Conservation (phyloP, 1,284 basidiomycete genomes). For the Cerioporus squamosus region DNA sequence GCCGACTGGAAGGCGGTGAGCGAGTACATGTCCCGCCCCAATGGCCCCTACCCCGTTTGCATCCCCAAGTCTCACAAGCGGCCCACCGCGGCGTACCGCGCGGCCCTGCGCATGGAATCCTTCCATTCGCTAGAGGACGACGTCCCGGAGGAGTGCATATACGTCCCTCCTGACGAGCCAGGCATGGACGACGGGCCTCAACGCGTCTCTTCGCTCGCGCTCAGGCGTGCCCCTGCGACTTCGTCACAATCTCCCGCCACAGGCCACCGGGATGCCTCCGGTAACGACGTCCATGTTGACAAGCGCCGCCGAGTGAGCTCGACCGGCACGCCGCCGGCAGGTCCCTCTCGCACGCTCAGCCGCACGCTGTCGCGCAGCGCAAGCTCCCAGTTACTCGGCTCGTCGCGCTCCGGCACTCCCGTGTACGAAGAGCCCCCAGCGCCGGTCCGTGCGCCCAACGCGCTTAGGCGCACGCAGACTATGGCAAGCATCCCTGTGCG, state of each 20-base stretch:
- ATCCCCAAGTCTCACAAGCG: constrained; percentile 15
- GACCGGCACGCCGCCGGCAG: constrained; percentile 1
- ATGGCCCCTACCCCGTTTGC: constrained; percentile 29
- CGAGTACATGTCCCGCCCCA: constrained; percentile 38
- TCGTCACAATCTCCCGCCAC: neutral
- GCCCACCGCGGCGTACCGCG: constrained; percentile 29
- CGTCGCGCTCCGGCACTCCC: constrained; percentile 12
- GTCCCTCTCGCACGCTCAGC: neutral
- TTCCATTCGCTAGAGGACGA: constrained; percentile 12
- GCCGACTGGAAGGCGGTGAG: constrained; percentile 48
- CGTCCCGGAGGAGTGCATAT: constrained; percentile 25
- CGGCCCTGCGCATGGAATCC: constrained; percentile 8
- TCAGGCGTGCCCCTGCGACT: neutral
- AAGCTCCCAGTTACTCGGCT: neutral
- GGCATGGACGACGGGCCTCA: constrained; percentile 30
- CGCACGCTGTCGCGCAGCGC: constrained; percentile 3
- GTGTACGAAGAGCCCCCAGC: neutral
- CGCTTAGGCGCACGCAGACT: constrained; percentile 16
- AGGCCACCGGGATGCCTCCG: neutral
- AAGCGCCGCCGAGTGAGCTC: constrained; percentile 12
- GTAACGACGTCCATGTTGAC: constrained; percentile 9
- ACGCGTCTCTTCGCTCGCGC: neutral
- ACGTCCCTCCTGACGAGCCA: constrained; percentile 27
- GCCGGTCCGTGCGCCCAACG: neutral
- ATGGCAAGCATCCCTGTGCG: constrained; percentile 10